Evolutionary conservation across 176 grass and related monocot genomes (phyloP).

Genomic region (Oropetium thomaeum): DNA sequence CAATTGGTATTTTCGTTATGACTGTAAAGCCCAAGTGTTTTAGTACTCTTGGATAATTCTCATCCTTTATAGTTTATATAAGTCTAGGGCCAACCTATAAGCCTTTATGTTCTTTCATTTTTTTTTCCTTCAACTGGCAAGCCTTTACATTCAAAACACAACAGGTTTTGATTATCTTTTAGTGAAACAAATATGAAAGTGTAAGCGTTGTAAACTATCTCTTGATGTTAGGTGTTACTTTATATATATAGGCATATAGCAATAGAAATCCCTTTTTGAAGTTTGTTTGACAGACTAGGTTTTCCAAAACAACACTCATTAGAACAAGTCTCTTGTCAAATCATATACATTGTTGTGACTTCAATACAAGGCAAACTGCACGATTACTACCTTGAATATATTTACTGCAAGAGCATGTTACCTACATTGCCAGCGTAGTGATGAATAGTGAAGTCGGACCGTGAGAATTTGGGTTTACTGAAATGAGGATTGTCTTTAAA

Average conservation of each 20-base stretch:
- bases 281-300: not conserved
- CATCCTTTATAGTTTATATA: not conserved
- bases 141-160: not conserved
- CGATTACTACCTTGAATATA: not conserved
- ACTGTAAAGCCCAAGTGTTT: not conserved
- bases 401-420: conserved; percentile 34
- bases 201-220: not conserved
- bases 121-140: not conserved
- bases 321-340: not conserved
- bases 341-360: not conserved
- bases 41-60: not conserved
- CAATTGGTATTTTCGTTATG: not conserved
- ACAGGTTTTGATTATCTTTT: not conserved
- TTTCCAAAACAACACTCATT: not conserved
- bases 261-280: not conserved
- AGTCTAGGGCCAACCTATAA: not conserved
- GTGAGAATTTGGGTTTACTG: conserved; percentile 93
- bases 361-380: not conserved
- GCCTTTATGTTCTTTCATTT: not conserved
- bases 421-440: conserved; percentile 99
- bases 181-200: not conserved
- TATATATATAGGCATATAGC: no score
- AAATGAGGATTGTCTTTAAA: conserved; percentile 74
- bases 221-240: not conserved
- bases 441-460: conserved; percentile 76